Evolutionary conservation across 352 stramenopile species (phyloP).

Genomic region (Globisporangium uncinulatum): DNA sequence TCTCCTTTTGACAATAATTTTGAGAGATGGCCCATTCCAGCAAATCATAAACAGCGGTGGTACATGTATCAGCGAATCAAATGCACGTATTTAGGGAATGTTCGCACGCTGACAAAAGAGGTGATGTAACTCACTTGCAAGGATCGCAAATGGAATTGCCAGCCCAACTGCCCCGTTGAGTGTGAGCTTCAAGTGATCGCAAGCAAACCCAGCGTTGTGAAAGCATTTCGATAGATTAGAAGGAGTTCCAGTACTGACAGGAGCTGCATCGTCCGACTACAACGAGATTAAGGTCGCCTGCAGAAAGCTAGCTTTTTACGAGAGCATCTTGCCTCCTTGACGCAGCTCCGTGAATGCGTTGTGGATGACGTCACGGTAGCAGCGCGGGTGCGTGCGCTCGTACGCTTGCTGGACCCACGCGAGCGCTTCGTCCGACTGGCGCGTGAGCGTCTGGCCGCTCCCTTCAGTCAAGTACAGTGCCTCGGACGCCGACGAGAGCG

Average conservation of each 20-base stretch:
- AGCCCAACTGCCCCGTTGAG: neutral
- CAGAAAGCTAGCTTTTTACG: neutral
- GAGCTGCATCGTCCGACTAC: too few species aligned
- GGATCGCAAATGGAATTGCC: neutral
- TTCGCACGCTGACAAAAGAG: neutral
- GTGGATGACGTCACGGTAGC: constrained; percentile 31
- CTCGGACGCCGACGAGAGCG: constrained; percentile 22
- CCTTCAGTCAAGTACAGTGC: constrained; percentile 29
- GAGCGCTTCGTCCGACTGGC: constrained; percentile 30
- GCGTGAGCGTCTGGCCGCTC: constrained; percentile 25
- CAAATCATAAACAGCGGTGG: neutral
- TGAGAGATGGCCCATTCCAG: neutral
- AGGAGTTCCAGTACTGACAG: neutral
- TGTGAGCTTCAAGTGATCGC: neutral
- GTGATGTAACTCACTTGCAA: neutral
- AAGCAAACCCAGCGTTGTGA: neutral
- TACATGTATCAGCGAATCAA: neutral
- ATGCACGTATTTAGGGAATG: neutral
- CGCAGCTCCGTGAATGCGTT: constrained; percentile 16
- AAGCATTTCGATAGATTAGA: neutral
- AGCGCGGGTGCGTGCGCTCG: constrained; percentile 27
- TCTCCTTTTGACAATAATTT: neutral
- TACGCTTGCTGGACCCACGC: constrained; percentile 27
- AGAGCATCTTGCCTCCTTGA: constrained; percentile 6
- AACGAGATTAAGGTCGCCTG: neutral